Evolutionary conservation across 2,329 filamentous ascomycete species (phyloP).

Genomic region (Hymenoscyphus linearis): DNA sequence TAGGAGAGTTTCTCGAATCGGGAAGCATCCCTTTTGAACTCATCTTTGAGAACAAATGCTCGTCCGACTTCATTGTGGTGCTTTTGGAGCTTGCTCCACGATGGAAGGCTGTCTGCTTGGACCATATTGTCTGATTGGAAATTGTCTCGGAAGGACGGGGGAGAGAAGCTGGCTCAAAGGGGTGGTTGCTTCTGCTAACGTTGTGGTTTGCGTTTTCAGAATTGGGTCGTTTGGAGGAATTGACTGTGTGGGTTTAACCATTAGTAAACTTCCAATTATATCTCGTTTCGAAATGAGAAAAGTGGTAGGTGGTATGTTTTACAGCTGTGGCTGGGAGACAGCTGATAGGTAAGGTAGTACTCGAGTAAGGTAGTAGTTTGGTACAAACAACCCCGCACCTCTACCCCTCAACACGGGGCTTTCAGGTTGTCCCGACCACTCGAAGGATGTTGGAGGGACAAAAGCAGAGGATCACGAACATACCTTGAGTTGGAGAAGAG

Average conservation of each 20-base stretch:
- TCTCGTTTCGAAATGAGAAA: background rate
- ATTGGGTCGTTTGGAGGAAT: background rate
- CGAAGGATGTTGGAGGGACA: background rate
- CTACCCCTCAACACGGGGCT: background rate
- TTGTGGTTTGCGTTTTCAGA: slow-evolving; percentile 16
- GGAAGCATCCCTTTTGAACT: slow-evolving; percentile 80
- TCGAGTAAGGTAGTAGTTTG: too few relatives aligned
- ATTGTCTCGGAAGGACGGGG: background rate
- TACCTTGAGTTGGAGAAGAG: background rate
- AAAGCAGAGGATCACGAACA: background rate
- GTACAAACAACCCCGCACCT: background rate
- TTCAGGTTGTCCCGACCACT: background rate
- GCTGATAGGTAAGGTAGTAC: background rate
- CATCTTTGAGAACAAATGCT: slow-evolving; percentile 87
- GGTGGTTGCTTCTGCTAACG: slow-evolving; percentile 16
- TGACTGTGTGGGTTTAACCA: background rate
- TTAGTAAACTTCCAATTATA: background rate
- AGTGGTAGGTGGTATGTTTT: background rate
- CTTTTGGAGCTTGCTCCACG: slow-evolving; percentile 86
- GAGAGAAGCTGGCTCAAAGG: slow-evolving; percentile 11
- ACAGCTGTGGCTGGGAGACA: background rate
- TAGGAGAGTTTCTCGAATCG: slow-evolving; percentile 89
- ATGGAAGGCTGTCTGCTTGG: slow-evolving; percentile 57
- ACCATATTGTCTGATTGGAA: slow-evolving; percentile 49
- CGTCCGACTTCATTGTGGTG: slow-evolving; percentile 84